phyloP scores from a whole-genome alignment of 306 rosid species.

The Cicer judaicum region DNA sequence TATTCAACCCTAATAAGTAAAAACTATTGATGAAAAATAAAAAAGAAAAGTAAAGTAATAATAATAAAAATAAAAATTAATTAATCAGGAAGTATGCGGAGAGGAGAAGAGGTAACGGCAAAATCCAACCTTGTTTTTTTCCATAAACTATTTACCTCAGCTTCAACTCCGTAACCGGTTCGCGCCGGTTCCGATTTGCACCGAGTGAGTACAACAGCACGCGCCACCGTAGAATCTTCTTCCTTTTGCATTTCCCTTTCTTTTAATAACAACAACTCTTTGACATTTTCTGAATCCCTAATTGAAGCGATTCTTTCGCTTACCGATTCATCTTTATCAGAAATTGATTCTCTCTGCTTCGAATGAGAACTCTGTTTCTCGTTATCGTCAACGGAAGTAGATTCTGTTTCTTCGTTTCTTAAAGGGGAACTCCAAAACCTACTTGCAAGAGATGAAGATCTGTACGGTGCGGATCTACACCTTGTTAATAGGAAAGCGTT shows the following conservation, averaged over 20 bases:
- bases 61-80: constrained; percentile 25
- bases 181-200: constrained; percentile 93
- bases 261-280: constrained; percentile 18
- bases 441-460: constrained; percentile 71
- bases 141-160: constrained; percentile 58
- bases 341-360: background rate
- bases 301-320: background rate
- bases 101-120: constrained; percentile 47
- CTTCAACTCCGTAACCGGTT: constrained; percentile 57
- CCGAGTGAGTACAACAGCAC: constrained; percentile 68
- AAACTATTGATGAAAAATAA: background rate
- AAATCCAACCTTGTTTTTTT: constrained; percentile 58
- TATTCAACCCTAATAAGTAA: background rate
- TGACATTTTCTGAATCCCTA: constrained; percentile 44
- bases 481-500: constrained; percentile 80
- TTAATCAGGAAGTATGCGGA: constrained; percentile 57
- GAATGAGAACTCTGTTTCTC: constrained; percentile 1
- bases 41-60: background rate
- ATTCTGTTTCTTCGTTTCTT: constrained; percentile 31
- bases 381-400: background rate
- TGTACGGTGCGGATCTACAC: constrained; percentile 87
- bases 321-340: constrained; percentile 18
- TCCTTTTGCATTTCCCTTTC: constrained; percentile 3
- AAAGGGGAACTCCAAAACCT: constrained; percentile 72
- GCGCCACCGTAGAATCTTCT: constrained; percentile 10